A percentile compares a stretch with the other conserved stretches of the same genome.
Conservation (phyloP, 345 rosid species). For the Hibiscus trionum region DNA sequence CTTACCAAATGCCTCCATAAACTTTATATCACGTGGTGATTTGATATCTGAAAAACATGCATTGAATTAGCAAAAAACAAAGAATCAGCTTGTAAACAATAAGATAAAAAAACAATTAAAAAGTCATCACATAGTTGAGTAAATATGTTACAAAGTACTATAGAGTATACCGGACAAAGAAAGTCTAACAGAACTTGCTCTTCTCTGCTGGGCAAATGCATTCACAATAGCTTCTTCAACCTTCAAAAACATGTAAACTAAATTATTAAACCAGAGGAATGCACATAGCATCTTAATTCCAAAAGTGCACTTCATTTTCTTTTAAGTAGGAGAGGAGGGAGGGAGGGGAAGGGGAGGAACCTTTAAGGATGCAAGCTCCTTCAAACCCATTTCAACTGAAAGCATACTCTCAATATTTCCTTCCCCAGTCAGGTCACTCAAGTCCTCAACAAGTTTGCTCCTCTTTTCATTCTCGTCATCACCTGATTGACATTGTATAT, state of each 20-base stretch:
- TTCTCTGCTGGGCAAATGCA: slow-evolving; percentile 69
- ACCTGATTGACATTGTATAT: slow-evolving; percentile 31
- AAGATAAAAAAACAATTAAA: background rate
- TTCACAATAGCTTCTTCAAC: slow-evolving; percentile 84
- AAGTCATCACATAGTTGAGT: background rate
- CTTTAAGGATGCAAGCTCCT: slow-evolving; percentile 85
- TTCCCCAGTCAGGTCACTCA: slow-evolving; percentile 89
- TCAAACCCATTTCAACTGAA: slow-evolving; percentile 97
- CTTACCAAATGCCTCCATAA: slow-evolving; percentile 83
- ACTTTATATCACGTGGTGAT: slow-evolving; percentile 79
- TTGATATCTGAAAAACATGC: slow-evolving; percentile 51
- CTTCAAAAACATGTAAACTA: slow-evolving; percentile 31
- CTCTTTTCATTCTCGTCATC: slow-evolving; percentile 60
- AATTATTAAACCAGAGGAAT: slow-evolving; percentile 8
- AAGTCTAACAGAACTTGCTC: slow-evolving; percentile 54
- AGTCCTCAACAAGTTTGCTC: slow-evolving; percentile 57
- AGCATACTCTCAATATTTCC: slow-evolving; percentile 98
- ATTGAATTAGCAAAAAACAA: background rate
- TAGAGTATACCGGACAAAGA: slow-evolving; percentile 53
- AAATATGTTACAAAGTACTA: background rate
- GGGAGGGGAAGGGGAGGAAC: slow-evolving; percentile 23
- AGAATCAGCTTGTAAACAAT: background rate
- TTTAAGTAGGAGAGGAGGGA: background rate
- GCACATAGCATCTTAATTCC: background rate
- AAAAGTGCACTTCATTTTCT: background rate